Conservation (phyloP, 345 rosid species). For the Laguncularia racemosa region DNA sequence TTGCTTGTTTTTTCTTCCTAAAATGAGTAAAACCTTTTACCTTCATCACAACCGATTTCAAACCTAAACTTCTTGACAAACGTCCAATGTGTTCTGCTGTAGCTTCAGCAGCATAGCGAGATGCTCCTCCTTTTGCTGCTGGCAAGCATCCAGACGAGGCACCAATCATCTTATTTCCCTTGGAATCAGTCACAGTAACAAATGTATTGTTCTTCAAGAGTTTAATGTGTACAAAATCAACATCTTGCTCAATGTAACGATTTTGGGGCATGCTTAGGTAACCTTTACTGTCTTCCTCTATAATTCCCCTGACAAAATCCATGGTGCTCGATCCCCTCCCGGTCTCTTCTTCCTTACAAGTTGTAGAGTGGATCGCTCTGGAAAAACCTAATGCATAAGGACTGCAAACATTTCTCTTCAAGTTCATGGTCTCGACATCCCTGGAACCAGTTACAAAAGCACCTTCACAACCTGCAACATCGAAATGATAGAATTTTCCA, state of each 20-base stretch:
- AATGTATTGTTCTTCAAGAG: conserved; percentile 65
- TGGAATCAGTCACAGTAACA: conserved; percentile 73
- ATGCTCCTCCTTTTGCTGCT: conserved; percentile 46
- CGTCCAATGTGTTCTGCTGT: conserved; percentile 83
- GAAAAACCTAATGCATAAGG: conserved; percentile 19
- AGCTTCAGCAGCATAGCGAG: conserved; percentile 79
- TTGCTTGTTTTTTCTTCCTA: conserved; percentile 75
- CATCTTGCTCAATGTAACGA: conserved; percentile 35
- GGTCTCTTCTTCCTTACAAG: conserved; percentile 16
- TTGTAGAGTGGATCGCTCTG: conserved; percentile 25
- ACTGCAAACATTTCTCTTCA: conserved; percentile 12
- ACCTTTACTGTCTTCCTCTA: conserved; percentile 32
- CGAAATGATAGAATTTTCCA: too few relatives aligned
- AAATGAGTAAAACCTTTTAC: conserved; percentile 79
- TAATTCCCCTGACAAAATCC: conserved; percentile 41
- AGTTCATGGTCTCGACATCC: conserved; percentile 1
- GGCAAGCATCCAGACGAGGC: conserved; percentile 55
- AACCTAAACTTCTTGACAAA: conserved; percentile 48
- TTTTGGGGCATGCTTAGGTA: conserved; percentile 8
- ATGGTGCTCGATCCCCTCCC: conserved; percentile 20
- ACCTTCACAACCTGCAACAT: neutral
- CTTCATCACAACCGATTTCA: conserved; percentile 73
- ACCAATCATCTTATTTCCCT: conserved; percentile 54
- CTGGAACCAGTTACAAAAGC: conserved; percentile 9
- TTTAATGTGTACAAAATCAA: conserved; percentile 67